A percentile compares a stretch with the other conserved stretches of the same genome.
phyloP scores from a whole-genome alignment of 148 eudicot genomes.

The Persicaria tinctoria region DNA sequence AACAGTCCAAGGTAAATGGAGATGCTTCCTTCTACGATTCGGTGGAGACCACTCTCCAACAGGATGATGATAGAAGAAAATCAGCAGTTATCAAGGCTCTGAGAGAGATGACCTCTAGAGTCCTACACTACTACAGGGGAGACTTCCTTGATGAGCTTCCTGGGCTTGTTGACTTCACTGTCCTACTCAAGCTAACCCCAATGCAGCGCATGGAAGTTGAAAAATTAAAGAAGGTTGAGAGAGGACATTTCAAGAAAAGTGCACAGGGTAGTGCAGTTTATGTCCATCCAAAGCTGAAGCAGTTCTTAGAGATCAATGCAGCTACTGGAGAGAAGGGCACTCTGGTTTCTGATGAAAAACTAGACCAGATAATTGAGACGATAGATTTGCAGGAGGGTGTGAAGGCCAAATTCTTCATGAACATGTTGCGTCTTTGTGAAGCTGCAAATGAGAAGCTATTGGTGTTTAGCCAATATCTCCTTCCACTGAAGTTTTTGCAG shows the following conservation, averaged over 20 bases:
- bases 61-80: constrained; percentile 59
- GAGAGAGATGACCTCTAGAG: constrained; percentile 76
- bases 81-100: constrained; percentile 58
- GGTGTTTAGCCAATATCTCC: constrained; percentile 72
- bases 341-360: constrained; percentile 28
- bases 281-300: constrained; percentile 61
- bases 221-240: constrained; percentile 39
- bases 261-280: constrained; percentile 67
- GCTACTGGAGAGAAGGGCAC: constrained; percentile 32
- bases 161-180: constrained; percentile 75
- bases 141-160: constrained; percentile 87
- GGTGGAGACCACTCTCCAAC: constrained; percentile 65
- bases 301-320: constrained; percentile 29
- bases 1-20: constrained; percentile 32
- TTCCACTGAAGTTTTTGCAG: constrained; percentile 71
- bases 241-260: constrained; percentile 45
- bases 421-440: constrained; percentile 60
- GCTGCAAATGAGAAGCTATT: constrained; percentile 64
- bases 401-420: constrained; percentile 69
- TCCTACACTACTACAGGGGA: constrained; percentile 82
- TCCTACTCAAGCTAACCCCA: constrained; percentile 50
- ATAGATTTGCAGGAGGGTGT: constrained; percentile 63
- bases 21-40: constrained; percentile 62
- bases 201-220: constrained; percentile 45
- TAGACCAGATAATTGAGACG: constrained; percentile 48